Evolutionary conservation across 768 basidiomycete genomes (phyloP).

Genomic region (Clitopilus passeckerianus): DNA sequence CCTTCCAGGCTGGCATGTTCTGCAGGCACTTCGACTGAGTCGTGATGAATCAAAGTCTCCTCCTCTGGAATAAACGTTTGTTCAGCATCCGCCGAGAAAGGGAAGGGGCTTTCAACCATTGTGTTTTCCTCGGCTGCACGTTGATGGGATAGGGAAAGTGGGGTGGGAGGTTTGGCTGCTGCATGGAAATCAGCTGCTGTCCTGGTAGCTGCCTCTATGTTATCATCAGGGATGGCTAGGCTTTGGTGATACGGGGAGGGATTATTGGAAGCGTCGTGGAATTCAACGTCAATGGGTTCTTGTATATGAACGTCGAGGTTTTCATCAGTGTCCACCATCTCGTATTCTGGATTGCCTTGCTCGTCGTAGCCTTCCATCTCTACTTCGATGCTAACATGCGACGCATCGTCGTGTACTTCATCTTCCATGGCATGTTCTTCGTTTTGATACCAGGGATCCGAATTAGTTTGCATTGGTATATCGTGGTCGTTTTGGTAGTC

Average conservation of each 20-base stretch:
- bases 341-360: constrained; percentile 44
- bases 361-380: constrained; percentile 60
- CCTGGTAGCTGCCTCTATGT: neutral
- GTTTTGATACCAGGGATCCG: constrained; percentile 47
- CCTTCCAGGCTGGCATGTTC: too few species aligned
- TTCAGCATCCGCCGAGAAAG: neutral
- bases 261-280: constrained; percentile 35
- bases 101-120: neutral
- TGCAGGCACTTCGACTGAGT: too few species aligned
- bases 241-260: constrained; percentile 14
- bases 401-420: constrained; percentile 26
- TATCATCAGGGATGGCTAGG: neutral
- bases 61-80: neutral
- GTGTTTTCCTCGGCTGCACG: neutral
- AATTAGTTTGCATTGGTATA: constrained; percentile 49
- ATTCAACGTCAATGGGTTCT: constrained; percentile 43
- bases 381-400: constrained; percentile 47
- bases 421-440: constrained; percentile 57
- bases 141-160: neutral
- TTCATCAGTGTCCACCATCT: constrained; percentile 44
- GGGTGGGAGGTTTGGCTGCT: neutral
- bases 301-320: constrained; percentile 17
- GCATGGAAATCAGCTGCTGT: neutral
- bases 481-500: constrained; percentile 56
- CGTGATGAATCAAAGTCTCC: too few species aligned